A percentile compares a stretch with the other conserved stretches of the same genome.
Conservation (phyloP, 2,329 filamentous ascomycete genomes). For the Pleomassaria siparia region DNA sequence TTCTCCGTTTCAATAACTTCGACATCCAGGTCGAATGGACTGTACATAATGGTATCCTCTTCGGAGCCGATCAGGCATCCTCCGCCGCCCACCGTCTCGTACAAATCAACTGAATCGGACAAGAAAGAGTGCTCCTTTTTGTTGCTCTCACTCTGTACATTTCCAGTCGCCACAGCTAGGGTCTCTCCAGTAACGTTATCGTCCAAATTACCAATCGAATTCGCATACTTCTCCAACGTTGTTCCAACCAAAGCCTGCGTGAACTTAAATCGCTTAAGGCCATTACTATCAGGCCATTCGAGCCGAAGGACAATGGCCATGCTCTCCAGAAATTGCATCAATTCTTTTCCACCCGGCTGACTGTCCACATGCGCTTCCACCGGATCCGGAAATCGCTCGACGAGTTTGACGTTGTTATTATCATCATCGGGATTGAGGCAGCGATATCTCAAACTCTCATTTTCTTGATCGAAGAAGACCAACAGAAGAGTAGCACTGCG, state of each 20-base stretch:
- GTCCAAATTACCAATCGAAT: slow-evolving; percentile 9
- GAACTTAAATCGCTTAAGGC: slow-evolving; percentile 10
- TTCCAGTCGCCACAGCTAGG: not conserved
- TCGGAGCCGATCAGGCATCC: too few species aligned
- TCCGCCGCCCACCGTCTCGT: too few species aligned
- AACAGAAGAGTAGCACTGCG: slow-evolving; percentile 16
- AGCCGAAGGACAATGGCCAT: slow-evolving; percentile 14
- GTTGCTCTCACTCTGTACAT: not conserved
- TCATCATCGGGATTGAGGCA: too few species aligned
- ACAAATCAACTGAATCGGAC: not conserved
- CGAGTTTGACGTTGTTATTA: too few species aligned
- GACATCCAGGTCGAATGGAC: too few species aligned
- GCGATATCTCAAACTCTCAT: slow-evolving; percentile 7
- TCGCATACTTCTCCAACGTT: slow-evolving; percentile 8
- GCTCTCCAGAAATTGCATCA: not conserved
- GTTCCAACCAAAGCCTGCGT: slow-evolving; percentile 4
- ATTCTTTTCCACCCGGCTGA: too few species aligned
- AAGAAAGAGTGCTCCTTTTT: too few species aligned
- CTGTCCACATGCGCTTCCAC: too few species aligned
- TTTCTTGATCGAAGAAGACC: not conserved
- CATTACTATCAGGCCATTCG: not conserved
- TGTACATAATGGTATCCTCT: too few species aligned
- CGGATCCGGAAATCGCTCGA: too few species aligned
- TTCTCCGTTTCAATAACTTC: too few species aligned
- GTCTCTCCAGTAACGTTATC: slow-evolving; percentile 9